Percentiles rank a stretch among this genome's conserved stretches.
Evolutionary conservation across 2,329 filamentous ascomycete genomes (phyloP).

Genomic region (Ceratocystis destructans): DNA sequence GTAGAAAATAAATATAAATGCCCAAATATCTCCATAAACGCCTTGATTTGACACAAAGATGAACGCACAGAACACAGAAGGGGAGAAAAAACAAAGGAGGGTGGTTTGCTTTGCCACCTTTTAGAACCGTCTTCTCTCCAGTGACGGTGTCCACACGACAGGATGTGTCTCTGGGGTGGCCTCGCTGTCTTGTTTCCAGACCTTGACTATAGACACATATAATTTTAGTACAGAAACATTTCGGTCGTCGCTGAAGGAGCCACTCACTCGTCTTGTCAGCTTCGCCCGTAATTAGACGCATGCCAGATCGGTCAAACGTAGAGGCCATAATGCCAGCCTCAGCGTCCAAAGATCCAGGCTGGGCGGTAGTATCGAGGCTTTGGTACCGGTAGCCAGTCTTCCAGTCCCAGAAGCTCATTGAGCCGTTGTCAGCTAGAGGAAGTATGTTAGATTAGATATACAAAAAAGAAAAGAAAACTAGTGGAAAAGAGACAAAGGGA

Average conservation of each 20-base stretch:
- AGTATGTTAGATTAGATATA: neutral
- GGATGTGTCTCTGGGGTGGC: constrained; percentile 88
- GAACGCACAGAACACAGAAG: neutral
- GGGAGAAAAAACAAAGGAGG: neutral
- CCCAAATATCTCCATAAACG: neutral
- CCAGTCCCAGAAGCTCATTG: constrained; percentile 98
- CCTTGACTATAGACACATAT: constrained; percentile 48
- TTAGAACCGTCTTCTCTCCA: constrained; percentile 17
- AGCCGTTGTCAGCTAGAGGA: constrained; percentile 63
- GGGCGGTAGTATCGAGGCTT: constrained; percentile 74
- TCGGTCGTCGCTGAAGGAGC: neutral
- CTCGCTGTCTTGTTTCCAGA: constrained; percentile 88
- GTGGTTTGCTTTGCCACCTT: neutral
- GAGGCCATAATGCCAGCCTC: constrained; percentile 92
- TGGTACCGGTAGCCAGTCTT: constrained; percentile 91
- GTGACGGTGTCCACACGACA: constrained; percentile 74
- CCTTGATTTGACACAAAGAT: neutral
- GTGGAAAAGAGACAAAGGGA: neutral
- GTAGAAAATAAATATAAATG: neutral
- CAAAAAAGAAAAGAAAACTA: neutral
- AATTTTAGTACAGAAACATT: constrained; percentile 20
- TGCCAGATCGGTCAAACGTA: constrained; percentile 77
- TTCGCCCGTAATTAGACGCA: constrained; percentile 85
- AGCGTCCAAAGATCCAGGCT: constrained; percentile 85
- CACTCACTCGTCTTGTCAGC: constrained; percentile 78